Base-by-base conservation (phyloP, 1,284 basidiomycete species). In the Ganoderma meredithae region DNA sequence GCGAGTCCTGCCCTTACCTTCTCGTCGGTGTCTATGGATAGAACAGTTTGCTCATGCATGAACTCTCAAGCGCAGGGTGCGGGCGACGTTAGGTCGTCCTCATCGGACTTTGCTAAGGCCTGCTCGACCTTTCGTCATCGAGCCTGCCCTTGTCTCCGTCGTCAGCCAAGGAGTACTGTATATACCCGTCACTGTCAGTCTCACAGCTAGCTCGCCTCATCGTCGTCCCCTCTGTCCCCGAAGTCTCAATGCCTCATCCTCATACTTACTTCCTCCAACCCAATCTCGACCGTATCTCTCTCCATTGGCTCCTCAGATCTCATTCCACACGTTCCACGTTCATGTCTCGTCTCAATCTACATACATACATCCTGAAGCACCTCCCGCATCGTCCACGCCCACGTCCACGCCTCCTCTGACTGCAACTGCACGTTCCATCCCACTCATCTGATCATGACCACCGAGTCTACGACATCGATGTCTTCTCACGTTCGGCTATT, bases 61-160 rank as follows among this genome's bases (percentile, higher is more conserved):
- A 41, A 47, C 25, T 64, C 44, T 52, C 33, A 41, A 40, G 63
- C 39, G 61, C n/a, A 25, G 43, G 52, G 55, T 47, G 63, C 66
- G 68, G 64, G 63, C 68, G 68, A 72, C 63, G 63, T 33, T 60
- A 72, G 69, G 69, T 72, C 69, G 71, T 49, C 56, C 69, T 64
- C 60, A 65, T 63, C 60, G 66, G 71, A 72, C 68, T 40, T 66
- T 33, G 61, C 22, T 22, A 4, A 36, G 33, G 33, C 33, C 8
- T 36, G n/a, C n/a, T n/a, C n/a, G n/a, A n/a, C n/a, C n/a, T n/a
- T n/a, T n/a, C n/a, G n/a, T n/a, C n/a, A n/a, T n/a, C n/a, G n/a
- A n/a, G n/a, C n/a, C n/a, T n/a, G n/a, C n/a, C n/a, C n/a, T n/a
- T n/a, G n/a, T n/a, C n/a, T n/a, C n/a, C n/a, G n/a, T n/a, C 33